Evolutionary conservation across 805 yeast genomes (phyloP).

Genomic region (Torulaspora franciscae): DNA sequence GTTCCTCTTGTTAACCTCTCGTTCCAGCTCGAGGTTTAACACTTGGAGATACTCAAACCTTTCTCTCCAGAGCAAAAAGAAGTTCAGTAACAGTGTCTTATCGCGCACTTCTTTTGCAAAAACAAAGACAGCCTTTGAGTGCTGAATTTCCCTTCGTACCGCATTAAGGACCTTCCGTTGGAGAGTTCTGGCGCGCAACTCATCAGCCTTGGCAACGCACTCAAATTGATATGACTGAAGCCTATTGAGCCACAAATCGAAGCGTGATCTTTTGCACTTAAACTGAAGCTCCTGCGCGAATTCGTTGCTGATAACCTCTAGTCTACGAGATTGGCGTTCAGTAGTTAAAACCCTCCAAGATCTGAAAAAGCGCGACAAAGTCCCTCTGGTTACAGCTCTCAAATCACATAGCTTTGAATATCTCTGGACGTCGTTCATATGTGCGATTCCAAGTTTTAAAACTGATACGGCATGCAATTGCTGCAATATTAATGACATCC

Average conservation of each 20-base stretch:
- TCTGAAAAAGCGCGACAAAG: constrained; percentile 3
- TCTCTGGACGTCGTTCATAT: constrained; percentile 6
- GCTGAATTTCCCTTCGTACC: background rate
- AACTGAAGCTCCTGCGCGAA: constrained; percentile 4
- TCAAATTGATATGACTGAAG: constrained; percentile 7
- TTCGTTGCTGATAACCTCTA: constrained; percentile 10
- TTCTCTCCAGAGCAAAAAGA: constrained; percentile 26
- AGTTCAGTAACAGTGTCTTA: constrained; percentile 22
- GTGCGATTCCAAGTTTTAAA: constrained; percentile 13
- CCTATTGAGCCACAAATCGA: constrained; percentile 14
- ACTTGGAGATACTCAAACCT: constrained; percentile 15
- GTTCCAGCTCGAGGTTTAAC: constrained; percentile 17
- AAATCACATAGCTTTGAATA: constrained; percentile 6
- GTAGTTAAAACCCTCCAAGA: constrained; percentile 6
- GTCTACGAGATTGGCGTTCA: background rate
- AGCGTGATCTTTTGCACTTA: background rate
- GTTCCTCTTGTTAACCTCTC: constrained; percentile 24
- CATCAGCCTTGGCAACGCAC: constrained; percentile 13
- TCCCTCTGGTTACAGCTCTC: constrained; percentile 3
- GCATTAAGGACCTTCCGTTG: background rate
- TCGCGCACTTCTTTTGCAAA: constrained; percentile 24
- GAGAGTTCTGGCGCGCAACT: constrained; percentile 4
- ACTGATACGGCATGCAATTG: constrained; percentile 13
- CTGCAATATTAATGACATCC: constrained; percentile 12
- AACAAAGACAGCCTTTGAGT: background rate